phyloP scores from a whole-genome alignment of 225 moss, liverwort and hornwort species.

The Ulota crispa region DNA sequence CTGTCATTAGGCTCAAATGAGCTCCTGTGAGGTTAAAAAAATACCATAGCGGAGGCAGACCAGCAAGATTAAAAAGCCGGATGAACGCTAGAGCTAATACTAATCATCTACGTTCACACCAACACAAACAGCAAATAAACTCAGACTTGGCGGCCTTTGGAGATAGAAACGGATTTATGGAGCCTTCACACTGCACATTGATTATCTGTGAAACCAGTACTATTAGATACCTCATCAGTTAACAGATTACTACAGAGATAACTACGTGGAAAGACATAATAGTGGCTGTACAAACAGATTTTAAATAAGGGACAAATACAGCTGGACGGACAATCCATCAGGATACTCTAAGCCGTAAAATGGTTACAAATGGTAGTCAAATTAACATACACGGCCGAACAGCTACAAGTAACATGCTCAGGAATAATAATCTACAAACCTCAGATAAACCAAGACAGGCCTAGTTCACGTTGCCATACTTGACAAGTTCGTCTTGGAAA shows the following conservation, averaged over 20 bases:
- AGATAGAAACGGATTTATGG: neutral
- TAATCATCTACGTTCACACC: neutral
- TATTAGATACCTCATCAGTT: neutral
- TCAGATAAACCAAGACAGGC: constrained; percentile 1
- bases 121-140: neutral
- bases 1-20: no score
- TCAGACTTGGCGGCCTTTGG: neutral
- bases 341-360: neutral
- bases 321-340: neutral
- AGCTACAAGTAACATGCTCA: neutral
- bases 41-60: neutral
- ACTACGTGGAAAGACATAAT: neutral
- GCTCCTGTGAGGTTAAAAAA: neutral
- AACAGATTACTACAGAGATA: neutral
- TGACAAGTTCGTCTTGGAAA: neutral
- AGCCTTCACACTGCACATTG: neutral
- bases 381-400: neutral
- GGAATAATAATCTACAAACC: constrained; percentile 10
- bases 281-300: neutral
- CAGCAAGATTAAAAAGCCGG: neutral
- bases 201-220: neutral
- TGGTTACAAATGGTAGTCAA: neutral
- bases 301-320: neutral
- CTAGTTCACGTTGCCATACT: neutral
- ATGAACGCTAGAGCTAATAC: neutral